phyloP scores from a whole-genome alignment of 2,329 filamentous ascomycete genomes.

The Neoascochyta sp. region DNA sequence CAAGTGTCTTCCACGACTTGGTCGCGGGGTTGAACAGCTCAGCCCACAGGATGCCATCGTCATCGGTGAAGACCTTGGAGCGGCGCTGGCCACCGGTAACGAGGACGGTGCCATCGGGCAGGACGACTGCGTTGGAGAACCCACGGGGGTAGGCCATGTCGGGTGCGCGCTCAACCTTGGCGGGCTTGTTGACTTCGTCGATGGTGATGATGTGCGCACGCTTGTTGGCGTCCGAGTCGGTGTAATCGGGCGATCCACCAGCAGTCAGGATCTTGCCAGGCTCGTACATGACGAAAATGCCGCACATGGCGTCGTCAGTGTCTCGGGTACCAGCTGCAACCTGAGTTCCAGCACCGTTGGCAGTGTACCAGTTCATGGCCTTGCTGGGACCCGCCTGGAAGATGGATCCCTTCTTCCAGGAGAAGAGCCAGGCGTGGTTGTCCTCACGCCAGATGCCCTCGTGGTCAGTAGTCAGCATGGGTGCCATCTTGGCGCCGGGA shows the following conservation, averaged over 20 bases:
- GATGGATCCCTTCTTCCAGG: constrained; percentile 17
- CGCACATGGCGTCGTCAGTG: constrained; percentile 21
- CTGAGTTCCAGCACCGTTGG: constrained; percentile 15
- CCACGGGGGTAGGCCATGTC: constrained; percentile 25
- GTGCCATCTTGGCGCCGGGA: constrained; percentile 12
- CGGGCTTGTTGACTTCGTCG: constrained; percentile 11
- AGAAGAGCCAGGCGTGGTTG: constrained; percentile 24
- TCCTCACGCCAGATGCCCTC: constrained; percentile 25
- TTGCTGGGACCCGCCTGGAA: constrained; percentile 24
- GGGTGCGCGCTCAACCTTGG: constrained; percentile 20
- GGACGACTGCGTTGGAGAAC: constrained; percentile 22
- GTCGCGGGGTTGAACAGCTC: constrained; percentile 25
- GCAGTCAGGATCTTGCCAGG: constrained; percentile 24
- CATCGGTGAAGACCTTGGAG: constrained; percentile 22
- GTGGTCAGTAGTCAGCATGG: constrained; percentile 20
- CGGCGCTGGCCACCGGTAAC: constrained; percentile 25
- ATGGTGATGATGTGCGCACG: constrained; percentile 24
- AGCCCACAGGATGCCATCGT: constrained; percentile 17
- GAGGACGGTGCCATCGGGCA: constrained; percentile 27
- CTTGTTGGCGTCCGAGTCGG: constrained; percentile 15
- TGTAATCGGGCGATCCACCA: constrained; percentile 24
- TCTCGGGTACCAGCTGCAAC: constrained; percentile 18
- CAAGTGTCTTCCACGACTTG: constrained; percentile 21
- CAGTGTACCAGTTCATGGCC: constrained; percentile 27
- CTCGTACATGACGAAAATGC: constrained; percentile 26